Evolutionary conservation across 2,329 filamentous ascomycete genomes (phyloP).

Genomic region (Sclerotinia sclerotiorum): DNA sequence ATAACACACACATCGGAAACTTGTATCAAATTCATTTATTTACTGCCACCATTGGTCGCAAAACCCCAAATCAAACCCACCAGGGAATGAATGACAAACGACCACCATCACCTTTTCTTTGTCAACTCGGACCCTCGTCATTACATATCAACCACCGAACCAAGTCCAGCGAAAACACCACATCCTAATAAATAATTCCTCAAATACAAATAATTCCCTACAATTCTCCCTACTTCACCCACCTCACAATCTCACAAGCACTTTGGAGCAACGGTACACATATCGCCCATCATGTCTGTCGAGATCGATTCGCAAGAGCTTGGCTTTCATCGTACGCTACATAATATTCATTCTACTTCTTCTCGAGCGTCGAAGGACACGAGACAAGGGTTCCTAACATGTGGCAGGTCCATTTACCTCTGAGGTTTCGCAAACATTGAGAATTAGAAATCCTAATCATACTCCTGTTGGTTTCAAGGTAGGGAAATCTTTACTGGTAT

Average conservation of each 20-base stretch:
- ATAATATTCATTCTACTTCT: conserved; percentile 10
- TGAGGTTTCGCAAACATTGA: conserved; percentile 64
- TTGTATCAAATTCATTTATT: not conserved
- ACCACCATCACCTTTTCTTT: conserved; percentile 8
- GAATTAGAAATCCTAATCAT: conserved; percentile 63
- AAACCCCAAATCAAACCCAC: not conserved
- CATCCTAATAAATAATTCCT: conserved; percentile 16
- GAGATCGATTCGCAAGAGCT: conserved; percentile 90
- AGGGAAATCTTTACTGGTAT: conserved; percentile 37
- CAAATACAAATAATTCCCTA: not conserved
- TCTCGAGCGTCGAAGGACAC: conserved; percentile 16
- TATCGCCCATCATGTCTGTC: conserved; percentile 73
- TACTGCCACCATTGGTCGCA: not conserved
- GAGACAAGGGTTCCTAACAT: conserved; percentile 26
- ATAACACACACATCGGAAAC: not conserved
- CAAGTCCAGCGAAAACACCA: not conserved
- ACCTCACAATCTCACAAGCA: not conserved
- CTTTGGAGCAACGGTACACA: conserved; percentile 4
- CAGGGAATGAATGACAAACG: conserved; percentile 1
- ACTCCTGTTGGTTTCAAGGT: conserved; percentile 70
- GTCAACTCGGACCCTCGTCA: conserved; percentile 19
- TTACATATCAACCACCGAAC: conserved; percentile 2
- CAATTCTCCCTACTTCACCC: not conserved
- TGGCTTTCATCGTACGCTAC: conserved; percentile 80
- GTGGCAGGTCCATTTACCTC: conserved; percentile 62